A percentile compares a stretch with the other conserved stretches of the same genome.
Evolutionary conservation across 129 eudicot genomes (phyloP).

Genomic region (Flaveria linearis): DNA sequence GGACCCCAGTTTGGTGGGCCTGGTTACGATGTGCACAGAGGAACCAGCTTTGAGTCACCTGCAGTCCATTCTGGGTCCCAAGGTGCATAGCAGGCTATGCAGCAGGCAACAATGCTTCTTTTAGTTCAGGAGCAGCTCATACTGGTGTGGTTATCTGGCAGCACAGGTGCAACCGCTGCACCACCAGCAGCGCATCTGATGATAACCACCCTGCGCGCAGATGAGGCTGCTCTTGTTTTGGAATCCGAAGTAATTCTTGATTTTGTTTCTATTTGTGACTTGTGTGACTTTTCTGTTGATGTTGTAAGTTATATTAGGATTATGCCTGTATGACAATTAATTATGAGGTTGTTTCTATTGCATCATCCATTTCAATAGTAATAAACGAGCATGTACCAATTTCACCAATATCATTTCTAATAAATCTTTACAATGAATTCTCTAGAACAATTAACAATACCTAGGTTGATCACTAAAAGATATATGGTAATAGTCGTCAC

Average conservation of each 20-base stretch:
- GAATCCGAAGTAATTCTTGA: background rate
- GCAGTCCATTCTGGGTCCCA: constrained; percentile 34
- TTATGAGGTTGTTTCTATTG: constrained; percentile 16
- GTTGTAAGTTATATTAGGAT: constrained; percentile 28
- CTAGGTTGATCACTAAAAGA: no score
- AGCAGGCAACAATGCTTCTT: constrained; percentile 40
- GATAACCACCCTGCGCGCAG: constrained; percentile 59
- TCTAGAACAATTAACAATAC: no score
- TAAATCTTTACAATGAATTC: no score
- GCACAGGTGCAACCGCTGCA: constrained; percentile 31
- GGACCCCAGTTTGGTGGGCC: no score
- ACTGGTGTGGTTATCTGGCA: constrained; percentile 49
- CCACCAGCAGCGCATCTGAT: constrained; percentile 38
- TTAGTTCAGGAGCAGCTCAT: constrained; percentile 37
- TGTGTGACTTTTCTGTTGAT: constrained; percentile 3
- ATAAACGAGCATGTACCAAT: no score
- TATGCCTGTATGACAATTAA: background rate
- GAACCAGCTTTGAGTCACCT: no score
- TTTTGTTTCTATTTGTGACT: constrained; percentile 1
- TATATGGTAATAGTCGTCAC: no score
- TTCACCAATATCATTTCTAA: no score
- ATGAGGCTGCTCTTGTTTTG: constrained; percentile 35
- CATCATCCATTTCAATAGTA: constrained; percentile 7
- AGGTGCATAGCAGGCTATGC: constrained; percentile 18
- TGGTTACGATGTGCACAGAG: no score